Evolutionary conservation across 306 rosid genomes (phyloP), one percentile per base, ranked within the genome.

Genomic region (Sophora flavescens): DNA sequence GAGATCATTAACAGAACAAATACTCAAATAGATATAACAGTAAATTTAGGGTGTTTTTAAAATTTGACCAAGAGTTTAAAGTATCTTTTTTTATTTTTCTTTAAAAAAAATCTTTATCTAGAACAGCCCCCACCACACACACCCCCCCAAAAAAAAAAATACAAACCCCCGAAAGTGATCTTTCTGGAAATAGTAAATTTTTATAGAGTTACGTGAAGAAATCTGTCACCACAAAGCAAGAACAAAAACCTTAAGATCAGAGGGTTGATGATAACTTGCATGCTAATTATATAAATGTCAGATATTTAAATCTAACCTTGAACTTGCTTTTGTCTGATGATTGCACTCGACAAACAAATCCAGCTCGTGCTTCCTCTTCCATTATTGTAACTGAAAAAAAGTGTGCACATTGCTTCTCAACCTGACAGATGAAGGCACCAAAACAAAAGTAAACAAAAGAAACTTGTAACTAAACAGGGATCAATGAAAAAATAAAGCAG

Each of bases 341-440:
- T 12, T 88, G 93, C 16, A 96, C 99, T 85, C 93, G 97, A 82
- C 99, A 96, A 69, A 96, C 96, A 82, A 96, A 86, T 74, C 99
- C 99, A 86, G 91, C 93, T 30, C 63, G 89, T 44, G 91, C 87
- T 61, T 96, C 96, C 80, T 81, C 97, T 85, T 92, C 99, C 64
- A 88, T 80, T 74, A 96, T 82, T 74, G 87, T 87, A 64, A 96
- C 91, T 63, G 93, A 81, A 86, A 89, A 96, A 81, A 96, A 92
- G 86, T 96, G 99, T 77, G 98, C 97, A 84, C 90, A 87, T 84
- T 96, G 99, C 91, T 92, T 96, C 84, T 96, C 99, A 83, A 96
- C 97, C 99, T 96, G 83, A 65, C 64, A 80, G 32, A 81, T 64
- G 70, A 78, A 63, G 41, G 51, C 50, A 70, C 56, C 72, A 76